Evolutionary conservation across 2,329 filamentous ascomycete species (phyloP), one percentile per base, ranked within the genome.

Genomic region (Xylaria polymorpha): DNA sequence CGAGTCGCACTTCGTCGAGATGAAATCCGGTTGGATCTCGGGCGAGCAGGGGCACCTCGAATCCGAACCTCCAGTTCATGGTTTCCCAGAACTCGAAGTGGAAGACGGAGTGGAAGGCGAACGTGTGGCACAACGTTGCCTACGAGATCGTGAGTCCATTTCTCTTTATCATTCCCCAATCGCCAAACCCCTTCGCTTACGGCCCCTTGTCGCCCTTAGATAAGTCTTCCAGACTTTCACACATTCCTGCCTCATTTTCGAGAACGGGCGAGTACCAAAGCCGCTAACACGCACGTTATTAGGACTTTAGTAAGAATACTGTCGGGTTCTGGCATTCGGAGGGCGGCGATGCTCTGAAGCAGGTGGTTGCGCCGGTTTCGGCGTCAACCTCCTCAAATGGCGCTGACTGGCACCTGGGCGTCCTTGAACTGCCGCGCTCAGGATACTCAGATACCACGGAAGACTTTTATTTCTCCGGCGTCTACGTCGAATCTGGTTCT

Each of bases 1-100:
- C 81, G 90, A 92, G 81, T 87, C 84, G 77, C 91, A 93, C 80
- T 93, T 93, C 79, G 92, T 90, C n/a, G 91, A 93, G 82, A 80
- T 93, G 78, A 93, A 93, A 83, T 89, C 88, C 70, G 91, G 91
- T 61, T 88, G 86, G 85, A 83, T 90, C 61, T 81, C 80, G 48
- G 85, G 85, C 65, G 83, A 83, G 74, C 71, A 76, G n/a, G 44
- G 84, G 81, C 56, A 81, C 82, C 22, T 79, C 79, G 44, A 83
- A 86, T 71, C 81, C 84, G 43, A 85, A 86, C 72, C 83, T 93
- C 71, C 87, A 89, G 75, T 93, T 91, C 88, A 87, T 88, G 80
- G 87, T 90, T 25, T 84, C 51, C 51, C 86, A 89, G 22, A 82
- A 85, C 74, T 86, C 85, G 60, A 83, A 91, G 74, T 93, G 90